Evolutionary conservation across 1,284 basidiomycete genomes (phyloP).

Genomic region (Fomitopsis palustris): DNA sequence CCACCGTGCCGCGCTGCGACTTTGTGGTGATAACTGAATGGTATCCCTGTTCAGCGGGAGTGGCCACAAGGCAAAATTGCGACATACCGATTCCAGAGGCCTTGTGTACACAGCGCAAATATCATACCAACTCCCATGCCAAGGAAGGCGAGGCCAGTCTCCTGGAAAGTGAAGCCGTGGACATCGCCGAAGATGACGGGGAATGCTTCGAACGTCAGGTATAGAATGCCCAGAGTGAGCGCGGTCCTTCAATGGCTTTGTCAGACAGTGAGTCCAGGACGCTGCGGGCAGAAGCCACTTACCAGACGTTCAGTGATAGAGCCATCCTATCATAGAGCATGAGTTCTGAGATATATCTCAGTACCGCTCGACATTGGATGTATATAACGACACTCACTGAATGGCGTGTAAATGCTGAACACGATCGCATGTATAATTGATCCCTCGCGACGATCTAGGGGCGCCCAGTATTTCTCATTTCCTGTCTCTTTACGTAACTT

Average conservation of each 20-base stretch:
- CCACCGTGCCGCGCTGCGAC: constrained; percentile 33
- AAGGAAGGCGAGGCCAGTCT: constrained; percentile 64
- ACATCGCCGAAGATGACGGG: constrained; percentile 61
- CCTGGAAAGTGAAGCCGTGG: constrained; percentile 60
- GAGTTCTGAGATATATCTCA: constrained; percentile 45
- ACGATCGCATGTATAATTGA: constrained; percentile 37
- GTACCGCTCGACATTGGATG: not conserved
- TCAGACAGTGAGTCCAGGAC: not conserved
- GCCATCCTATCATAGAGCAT: constrained; percentile 74
- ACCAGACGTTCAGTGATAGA: constrained; percentile 59
- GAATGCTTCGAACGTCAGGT: constrained; percentile 71
- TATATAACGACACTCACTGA: constrained; percentile 48
- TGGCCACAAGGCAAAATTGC: not conserved
- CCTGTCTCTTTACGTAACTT: constrained; percentile 54
- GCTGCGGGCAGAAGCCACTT: constrained; percentile 10
- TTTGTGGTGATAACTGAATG: not conserved
- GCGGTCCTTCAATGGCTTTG: constrained; percentile 38
- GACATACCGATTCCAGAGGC: constrained; percentile 59
- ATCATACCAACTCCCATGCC: constrained; percentile 73
- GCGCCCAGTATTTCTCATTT: constrained; percentile 51
- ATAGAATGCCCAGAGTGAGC: constrained; percentile 71
- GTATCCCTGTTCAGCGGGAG: not conserved
- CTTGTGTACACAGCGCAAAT: constrained; percentile 49
- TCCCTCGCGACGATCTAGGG: constrained; percentile 45
- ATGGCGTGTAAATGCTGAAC: constrained; percentile 52